phyloP scores from a whole-genome alignment of 306 rosid species.

The Gynostemma pentaphyllum region DNA sequence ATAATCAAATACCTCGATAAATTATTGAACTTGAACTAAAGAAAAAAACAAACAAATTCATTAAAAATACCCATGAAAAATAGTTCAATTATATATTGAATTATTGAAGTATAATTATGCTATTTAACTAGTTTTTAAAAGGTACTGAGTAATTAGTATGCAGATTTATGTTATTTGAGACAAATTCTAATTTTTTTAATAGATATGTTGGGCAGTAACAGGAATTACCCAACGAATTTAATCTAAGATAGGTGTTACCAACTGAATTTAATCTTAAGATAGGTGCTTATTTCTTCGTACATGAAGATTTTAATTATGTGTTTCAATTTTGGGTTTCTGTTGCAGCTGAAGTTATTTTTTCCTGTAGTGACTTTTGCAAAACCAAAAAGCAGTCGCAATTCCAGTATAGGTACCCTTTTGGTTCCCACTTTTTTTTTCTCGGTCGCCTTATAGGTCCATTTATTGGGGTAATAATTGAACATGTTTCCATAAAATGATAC shows the following conservation, averaged over 20 bases:
- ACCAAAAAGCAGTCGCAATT: slow-evolving; percentile 92
- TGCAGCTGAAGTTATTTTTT: slow-evolving; percentile 94
- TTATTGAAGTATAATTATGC: no score
- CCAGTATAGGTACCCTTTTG: slow-evolving; percentile 62
- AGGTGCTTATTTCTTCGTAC: slow-evolving; percentile 1
- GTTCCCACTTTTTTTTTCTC: slow-evolving; percentile 5
- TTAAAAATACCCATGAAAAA: no score
- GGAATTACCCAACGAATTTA: not conserved
- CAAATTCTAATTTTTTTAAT: not conserved
- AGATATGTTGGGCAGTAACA: not conserved
- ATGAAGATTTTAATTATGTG: not conserved
- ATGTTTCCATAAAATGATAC: not conserved
- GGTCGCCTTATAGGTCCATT: slow-evolving; percentile 1
- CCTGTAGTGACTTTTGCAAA: slow-evolving; percentile 82
- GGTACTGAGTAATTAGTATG: no score
- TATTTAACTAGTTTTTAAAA: no score
- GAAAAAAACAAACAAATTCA: no score
- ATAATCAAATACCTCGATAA: no score
- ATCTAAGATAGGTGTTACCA: not conserved
- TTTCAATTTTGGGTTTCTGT: slow-evolving; percentile 9
- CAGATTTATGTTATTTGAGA: no score
- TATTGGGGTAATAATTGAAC: not conserved
- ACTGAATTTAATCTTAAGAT: not conserved
- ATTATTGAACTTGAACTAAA: no score
- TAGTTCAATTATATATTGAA: no score